Conservation (phyloP, 179 eudicot species). For the Dionaea muscipula region DNA sequence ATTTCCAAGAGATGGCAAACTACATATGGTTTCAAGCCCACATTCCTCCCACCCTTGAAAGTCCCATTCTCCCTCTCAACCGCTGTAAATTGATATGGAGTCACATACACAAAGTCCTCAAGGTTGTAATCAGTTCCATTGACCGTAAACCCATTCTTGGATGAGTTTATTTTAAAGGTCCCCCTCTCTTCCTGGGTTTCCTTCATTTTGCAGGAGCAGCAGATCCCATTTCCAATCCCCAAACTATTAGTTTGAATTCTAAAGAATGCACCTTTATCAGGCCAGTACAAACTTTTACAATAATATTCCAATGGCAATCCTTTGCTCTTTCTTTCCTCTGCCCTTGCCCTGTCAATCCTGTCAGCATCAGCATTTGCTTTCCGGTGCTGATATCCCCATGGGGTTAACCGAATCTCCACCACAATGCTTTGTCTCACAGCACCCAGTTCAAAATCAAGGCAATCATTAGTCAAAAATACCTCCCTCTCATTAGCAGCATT, state of each 20-base stretch:
- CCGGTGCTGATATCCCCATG: conserved; percentile 76
- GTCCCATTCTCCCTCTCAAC: conserved; percentile 37
- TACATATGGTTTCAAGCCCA: conserved; percentile 77
- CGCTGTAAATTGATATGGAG: conserved; percentile 40
- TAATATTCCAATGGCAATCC: conserved; percentile 66
- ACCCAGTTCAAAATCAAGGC: conserved; percentile 59
- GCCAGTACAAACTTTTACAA: conserved; percentile 70
- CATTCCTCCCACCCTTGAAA: conserved; percentile 81
- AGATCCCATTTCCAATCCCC: conserved; percentile 68
- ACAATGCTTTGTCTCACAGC: conserved; percentile 35
- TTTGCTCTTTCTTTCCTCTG: conserved; percentile 67
- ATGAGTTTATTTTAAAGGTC: conserved; percentile 35
- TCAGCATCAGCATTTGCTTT: conserved; percentile 51
- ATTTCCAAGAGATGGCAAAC: conserved; percentile 67
- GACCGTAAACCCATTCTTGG: conserved; percentile 41
- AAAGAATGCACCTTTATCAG: conserved; percentile 80
- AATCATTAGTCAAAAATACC: conserved; percentile 66
- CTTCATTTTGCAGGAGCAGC: conserved; percentile 47
- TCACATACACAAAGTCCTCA: conserved; percentile 62
- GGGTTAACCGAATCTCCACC: conserved; percentile 39
- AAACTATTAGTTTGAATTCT: conserved; percentile 31
- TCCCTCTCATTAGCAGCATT: conserved; percentile 75
- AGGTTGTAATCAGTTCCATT: conserved; percentile 51
- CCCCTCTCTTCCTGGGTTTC: conserved; percentile 27
- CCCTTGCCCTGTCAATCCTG: conserved; percentile 53